phyloP scores from a whole-genome alignment of 208 protist genomes.

The Trichomonas gallinae region DNA sequence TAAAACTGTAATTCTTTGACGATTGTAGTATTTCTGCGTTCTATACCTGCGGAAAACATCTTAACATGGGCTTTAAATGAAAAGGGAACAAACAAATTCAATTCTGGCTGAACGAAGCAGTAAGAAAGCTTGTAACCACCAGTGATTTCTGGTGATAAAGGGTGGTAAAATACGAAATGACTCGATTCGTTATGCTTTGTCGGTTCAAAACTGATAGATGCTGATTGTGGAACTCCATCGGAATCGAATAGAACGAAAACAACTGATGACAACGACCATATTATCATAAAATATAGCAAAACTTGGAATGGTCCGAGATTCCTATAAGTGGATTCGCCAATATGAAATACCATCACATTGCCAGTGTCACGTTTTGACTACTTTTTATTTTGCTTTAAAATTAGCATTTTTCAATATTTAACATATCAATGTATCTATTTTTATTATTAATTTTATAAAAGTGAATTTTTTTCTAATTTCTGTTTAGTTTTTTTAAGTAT shows the following conservation, averaged over 20 bases:
- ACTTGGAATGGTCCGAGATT: background rate
- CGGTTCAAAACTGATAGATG: background rate
- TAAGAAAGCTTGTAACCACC: background rate
- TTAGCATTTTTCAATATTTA: too few species aligned
- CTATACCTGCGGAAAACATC: background rate
- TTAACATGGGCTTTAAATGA: background rate
- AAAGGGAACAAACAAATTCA: background rate
- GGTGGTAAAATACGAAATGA: background rate
- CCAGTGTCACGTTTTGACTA: too few species aligned
- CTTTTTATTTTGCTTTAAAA: too few species aligned
- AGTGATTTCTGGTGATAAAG: background rate
- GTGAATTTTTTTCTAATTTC: too few species aligned
- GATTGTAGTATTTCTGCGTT: background rate
- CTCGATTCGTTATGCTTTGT: background rate
- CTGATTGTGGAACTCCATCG: background rate
- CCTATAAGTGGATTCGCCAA: background rate
- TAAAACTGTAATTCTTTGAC: background rate
- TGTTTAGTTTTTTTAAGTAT: too few species aligned
- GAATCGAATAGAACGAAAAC: background rate
- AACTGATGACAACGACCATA: background rate
- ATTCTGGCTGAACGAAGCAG: background rate
- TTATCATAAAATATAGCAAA: background rate
- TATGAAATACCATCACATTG: background rate
- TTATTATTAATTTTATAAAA: too few species aligned
- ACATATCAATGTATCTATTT: too few species aligned